Evolutionary conservation across 2,329 filamentous ascomycete genomes (phyloP), one percentile per base, ranked within the genome.

Genomic region (Calycina marina): DNA sequence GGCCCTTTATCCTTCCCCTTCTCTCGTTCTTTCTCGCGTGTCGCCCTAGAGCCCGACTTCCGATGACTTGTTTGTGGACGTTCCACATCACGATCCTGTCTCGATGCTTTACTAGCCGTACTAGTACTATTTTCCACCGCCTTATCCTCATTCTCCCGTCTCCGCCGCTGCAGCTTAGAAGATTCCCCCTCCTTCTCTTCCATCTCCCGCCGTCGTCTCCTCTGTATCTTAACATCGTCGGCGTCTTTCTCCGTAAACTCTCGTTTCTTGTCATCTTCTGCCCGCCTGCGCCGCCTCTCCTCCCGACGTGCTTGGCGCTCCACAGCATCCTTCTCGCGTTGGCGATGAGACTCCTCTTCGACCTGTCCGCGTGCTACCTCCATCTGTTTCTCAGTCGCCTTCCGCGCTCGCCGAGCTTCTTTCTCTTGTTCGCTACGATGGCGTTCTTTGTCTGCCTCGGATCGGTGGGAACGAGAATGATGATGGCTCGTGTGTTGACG

Each of bases 321-420:
- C 16, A 44, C 44, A 11, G 46, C 47, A 14, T 48, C 42, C 25
- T 42, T 43, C 33, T 48, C 44, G 10, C 37, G 33, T 5, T 34
- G 31, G 25, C 34, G 28, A 28, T 33, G 35, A 5, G 42, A 25
- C 8, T 40, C 40, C 13, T 44, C 42, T 2, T 40, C 46, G 6
- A 44, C 45, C 24, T 48, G 31, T 20, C 33, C 34, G 10, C 43
- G 38, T 5, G 42, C 45, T 25, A 38, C 27, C n/a, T 40, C 40
- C 34, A 42, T 40, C 9, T 41, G 30, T 18, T 40, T 44, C 16
- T 46, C 45, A 8, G 37, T 34, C 25, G 49, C 46, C n/a, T 32
- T 41, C 9, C 45, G 35, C 10, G 34, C 33, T 14, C 39, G 34
- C 24, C 43, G 37, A 3, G 41, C 41, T 31, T 49, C 47, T 22